These are phyloP conservation scores for Malus domestica DNA, from an alignment of 306 rosid genomes.

Conservation along the genomic window ASM211411v1 NC_041790.1:2696501-2697000, in stretches of 20 bases:
- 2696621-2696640: conserved; percentile 96
- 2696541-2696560: background rate
- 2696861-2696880: conserved; percentile 67
- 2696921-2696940: background rate
- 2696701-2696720: background rate
- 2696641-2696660: conserved; percentile 93
- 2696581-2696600: conserved; percentile 99
- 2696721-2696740: background rate
- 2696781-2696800: conserved; percentile 13
- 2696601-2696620: conserved; percentile 85
- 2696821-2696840: conserved; percentile 66
- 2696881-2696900: conserved; percentile 86
- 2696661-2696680: conserved; percentile 97
- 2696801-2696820: conserved; percentile 90
- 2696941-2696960: conserved; percentile 7
- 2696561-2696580: conserved; percentile 31
- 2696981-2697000: conserved; percentile 93
- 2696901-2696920: conserved; percentile 50
- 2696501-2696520: background rate
- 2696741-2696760: background rate
- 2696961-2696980: conserved; percentile 15
- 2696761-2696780: background rate
- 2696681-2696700: conserved; percentile 32
- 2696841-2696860: conserved; percentile 52
- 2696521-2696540: background rate